A percentile compares a stretch with the other conserved stretches of the same genome.
Conservation (phyloP, 352 stramenopile species). For the Globisporangium solare region DNA sequence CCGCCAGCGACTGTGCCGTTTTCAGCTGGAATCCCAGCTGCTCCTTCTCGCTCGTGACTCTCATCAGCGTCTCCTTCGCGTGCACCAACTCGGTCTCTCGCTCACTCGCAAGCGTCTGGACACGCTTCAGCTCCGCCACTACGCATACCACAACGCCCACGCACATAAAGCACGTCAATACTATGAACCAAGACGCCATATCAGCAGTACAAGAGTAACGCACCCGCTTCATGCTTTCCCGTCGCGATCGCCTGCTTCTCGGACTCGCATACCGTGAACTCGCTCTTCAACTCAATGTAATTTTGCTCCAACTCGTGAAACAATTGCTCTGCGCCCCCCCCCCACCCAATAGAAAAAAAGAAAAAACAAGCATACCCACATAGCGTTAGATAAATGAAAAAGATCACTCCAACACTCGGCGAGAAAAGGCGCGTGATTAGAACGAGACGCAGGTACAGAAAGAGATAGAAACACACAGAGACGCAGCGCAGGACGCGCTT, state of each 20-base stretch:
- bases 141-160: slow-evolving; percentile 9
- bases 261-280: slow-evolving; percentile 54
- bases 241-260: slow-evolving; percentile 41
- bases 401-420: no score
- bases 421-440: not conserved
- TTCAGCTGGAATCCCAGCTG: slow-evolving; percentile 48
- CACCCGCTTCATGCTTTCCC: slow-evolving; percentile 47
- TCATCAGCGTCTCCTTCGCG: slow-evolving; percentile 37
- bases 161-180: no score
- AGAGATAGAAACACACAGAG: not conserved
- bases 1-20: slow-evolving; percentile 38
- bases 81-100: slow-evolving; percentile 24
- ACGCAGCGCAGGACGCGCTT: not conserved
- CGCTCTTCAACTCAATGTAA: slow-evolving; percentile 50
- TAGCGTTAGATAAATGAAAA: not conserved
- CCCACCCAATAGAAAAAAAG: no score
- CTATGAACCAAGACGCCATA: not conserved
- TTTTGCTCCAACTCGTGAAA: slow-evolving; percentile 77
- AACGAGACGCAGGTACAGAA: slow-evolving; percentile 3
- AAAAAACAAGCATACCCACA: not conserved
- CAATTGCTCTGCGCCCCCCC: slow-evolving; percentile 62
- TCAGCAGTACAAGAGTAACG: slow-evolving; percentile 8
- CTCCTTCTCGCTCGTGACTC: slow-evolving; percentile 45
- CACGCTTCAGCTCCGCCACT: slow-evolving; percentile 28
- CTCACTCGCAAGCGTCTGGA: slow-evolving; percentile 19